Evolutionary conservation across 1,284 basidiomycete species (phyloP).

Genomic region (Fomitiporia mediterranea): DNA sequence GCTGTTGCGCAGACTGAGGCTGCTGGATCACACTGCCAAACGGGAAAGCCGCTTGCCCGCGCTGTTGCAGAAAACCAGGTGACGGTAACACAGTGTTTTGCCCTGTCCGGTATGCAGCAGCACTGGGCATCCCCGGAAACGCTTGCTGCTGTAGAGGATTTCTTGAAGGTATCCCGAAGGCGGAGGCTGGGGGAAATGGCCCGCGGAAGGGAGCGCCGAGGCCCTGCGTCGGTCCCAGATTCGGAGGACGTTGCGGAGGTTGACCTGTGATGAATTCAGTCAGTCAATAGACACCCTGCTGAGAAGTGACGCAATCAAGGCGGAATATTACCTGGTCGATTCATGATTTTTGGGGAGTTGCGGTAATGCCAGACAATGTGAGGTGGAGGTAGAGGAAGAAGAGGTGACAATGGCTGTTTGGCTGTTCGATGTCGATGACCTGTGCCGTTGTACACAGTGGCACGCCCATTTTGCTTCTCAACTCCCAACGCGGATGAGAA

Average conservation of each 20-base stretch:
- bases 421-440: background rate
- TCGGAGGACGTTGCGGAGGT: constrained; percentile 73
- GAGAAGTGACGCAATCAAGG: background rate
- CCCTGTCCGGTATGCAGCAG: constrained; percentile 37
- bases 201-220: constrained; percentile 60
- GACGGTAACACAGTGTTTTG: constrained; percentile 55
- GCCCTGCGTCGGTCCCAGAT: constrained; percentile 58
- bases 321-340: constrained; percentile 23
- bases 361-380: background rate
- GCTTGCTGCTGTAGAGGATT: constrained; percentile 46
- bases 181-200: constrained; percentile 42
- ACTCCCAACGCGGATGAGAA: background rate
- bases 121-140: constrained; percentile 51
- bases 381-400: background rate
- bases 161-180: constrained; percentile 60
- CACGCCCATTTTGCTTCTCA: constrained; percentile 1
- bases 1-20: constrained; percentile 40
- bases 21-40: constrained; percentile 53
- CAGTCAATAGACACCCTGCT: background rate
- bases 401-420: background rate
- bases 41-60: constrained; percentile 51
- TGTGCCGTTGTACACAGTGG: background rate
- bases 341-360: constrained; percentile 19
- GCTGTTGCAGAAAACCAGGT: constrained; percentile 57
- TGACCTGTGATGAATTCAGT: constrained; percentile 46